Percentiles rank a stretch among this genome's conserved stretches.
Evolutionary conservation across 2,329 filamentous ascomycete species (phyloP).

Genomic region (Bipolaris bicolor): DNA sequence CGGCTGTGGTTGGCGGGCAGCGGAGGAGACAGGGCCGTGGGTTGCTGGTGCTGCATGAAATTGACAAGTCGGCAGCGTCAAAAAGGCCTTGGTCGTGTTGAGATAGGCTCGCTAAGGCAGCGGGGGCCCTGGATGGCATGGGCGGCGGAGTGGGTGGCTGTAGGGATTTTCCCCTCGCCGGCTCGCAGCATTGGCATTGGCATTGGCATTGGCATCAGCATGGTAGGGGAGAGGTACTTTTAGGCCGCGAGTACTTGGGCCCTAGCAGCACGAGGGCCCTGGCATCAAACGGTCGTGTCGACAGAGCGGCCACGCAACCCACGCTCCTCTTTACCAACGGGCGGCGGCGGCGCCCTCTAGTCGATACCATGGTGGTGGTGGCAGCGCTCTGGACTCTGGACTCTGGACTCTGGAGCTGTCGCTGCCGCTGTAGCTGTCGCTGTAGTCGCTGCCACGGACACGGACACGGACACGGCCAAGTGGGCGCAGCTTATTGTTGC

Average conservation of each 20-base stretch:
- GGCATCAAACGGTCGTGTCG: conserved; percentile 5
- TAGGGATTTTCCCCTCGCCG: not conserved
- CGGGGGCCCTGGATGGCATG: not conserved
- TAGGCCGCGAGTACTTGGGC: too few species aligned
- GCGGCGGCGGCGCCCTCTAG: not conserved
- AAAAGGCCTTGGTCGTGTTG: conserved; percentile 24
- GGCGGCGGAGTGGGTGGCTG: not conserved
- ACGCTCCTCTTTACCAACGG: not conserved
- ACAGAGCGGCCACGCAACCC: too few species aligned
- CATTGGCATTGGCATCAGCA: too few species aligned
- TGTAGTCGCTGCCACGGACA: too few species aligned
- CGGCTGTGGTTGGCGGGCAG: not conserved
- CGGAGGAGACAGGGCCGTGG: conserved; percentile 17
- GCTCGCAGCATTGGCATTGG: not conserved
- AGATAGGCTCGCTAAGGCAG: conserved; percentile 3
- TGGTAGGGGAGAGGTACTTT: not conserved
- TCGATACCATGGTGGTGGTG: too few species aligned
- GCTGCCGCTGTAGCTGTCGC: too few species aligned
- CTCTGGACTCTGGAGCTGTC: not conserved
- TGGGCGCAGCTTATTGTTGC: conserved; percentile 23
- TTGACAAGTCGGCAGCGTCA: conserved; percentile 17
- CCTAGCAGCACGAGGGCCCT: too few species aligned
- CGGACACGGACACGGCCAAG: conserved; percentile 28
- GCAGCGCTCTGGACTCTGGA: not conserved
- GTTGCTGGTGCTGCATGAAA: conserved; percentile 31